Conservation (phyloP, 164 flowering plant genomes). For the Litsea cubeba region DNA sequence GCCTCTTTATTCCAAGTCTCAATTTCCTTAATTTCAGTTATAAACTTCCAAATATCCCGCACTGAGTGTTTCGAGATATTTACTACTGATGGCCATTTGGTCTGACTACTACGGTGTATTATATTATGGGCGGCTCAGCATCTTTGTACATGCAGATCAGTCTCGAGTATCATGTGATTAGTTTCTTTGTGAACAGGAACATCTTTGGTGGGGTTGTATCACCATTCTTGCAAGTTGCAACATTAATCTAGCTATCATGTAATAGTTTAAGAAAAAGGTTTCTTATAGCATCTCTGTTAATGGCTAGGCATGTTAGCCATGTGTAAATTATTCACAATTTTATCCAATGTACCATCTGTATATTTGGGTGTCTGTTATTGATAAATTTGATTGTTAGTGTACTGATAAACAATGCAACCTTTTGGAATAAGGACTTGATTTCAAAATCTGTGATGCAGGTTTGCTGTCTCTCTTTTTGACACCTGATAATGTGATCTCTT, state of each 20-base stretch:
- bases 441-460: not conserved
- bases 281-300: slow-evolving; percentile 3
- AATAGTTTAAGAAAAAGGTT: not conserved
- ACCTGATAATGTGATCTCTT: not conserved
- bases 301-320: slow-evolving; percentile 23
- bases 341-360: not conserved
- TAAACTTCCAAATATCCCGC: too few relatives aligned
- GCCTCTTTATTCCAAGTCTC: too few relatives aligned
- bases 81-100: too few relatives aligned
- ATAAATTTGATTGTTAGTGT: not conserved
- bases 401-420: not conserved
- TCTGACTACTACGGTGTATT: not conserved
- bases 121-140: not conserved
- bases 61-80: too few relatives aligned
- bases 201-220: not conserved
- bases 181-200: not conserved
- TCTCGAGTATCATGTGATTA: not conserved
- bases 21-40: too few relatives aligned
- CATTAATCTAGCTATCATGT: not conserved
- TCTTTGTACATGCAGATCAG: not conserved
- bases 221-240: not conserved
- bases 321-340: not conserved
- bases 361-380: not conserved
- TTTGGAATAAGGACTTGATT: not conserved
- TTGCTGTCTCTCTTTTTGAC: not conserved